A percentile compares a stretch with the other conserved stretches of the same genome.
Evolutionary conservation across 1,284 basidiomycete species (phyloP).

Genomic region (Testicularia cyperi): DNA sequence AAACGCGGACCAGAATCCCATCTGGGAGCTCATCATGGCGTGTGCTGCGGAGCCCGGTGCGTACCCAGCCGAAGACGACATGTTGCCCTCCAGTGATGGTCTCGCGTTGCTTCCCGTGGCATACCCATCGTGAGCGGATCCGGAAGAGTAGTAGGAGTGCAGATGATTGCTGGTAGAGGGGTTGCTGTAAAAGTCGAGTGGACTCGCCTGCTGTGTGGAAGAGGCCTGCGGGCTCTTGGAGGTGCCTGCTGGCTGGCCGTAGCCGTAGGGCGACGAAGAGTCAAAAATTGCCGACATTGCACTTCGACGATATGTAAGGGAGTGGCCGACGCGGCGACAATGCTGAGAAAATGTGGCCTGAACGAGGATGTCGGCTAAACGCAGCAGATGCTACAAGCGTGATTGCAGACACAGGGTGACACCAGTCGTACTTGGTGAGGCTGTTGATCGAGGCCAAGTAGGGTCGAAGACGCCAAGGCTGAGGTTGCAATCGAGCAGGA

Average conservation of each 20-base stretch:
- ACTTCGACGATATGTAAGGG: no score
- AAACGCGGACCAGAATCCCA: slow-evolving; percentile 56
- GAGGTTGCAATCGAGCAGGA: no score
- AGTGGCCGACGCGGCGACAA: no score
- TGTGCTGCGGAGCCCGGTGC: slow-evolving; percentile 35
- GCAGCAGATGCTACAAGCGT: no score
- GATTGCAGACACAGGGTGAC: no score
- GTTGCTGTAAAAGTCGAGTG: slow-evolving; percentile 37
- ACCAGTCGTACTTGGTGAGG: no score
- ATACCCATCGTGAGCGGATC: slow-evolving; percentile 21
- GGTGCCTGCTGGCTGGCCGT: slow-evolving; percentile 22
- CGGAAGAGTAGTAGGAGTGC: slow-evolving; percentile 31
- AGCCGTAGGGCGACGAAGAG: slow-evolving; percentile 38
- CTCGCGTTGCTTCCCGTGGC: slow-evolving; percentile 31
- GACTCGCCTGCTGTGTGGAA: slow-evolving; percentile 17
- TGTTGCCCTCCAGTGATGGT: slow-evolving; percentile 50
- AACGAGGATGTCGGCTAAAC: no score
- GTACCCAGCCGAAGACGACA: slow-evolving; percentile 34
- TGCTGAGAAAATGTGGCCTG: no score
- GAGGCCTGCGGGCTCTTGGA: slow-evolving; percentile 19
- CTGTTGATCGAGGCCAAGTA: no score
- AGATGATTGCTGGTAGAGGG: slow-evolving; percentile 14
- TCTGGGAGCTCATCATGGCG: slow-evolving; percentile 46
- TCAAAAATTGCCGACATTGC: slow-evolving; percentile 50
- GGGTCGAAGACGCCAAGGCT: no score